phyloP scores from a whole-genome alignment of 805 yeast species.

The Ogataea populi-albae region DNA sequence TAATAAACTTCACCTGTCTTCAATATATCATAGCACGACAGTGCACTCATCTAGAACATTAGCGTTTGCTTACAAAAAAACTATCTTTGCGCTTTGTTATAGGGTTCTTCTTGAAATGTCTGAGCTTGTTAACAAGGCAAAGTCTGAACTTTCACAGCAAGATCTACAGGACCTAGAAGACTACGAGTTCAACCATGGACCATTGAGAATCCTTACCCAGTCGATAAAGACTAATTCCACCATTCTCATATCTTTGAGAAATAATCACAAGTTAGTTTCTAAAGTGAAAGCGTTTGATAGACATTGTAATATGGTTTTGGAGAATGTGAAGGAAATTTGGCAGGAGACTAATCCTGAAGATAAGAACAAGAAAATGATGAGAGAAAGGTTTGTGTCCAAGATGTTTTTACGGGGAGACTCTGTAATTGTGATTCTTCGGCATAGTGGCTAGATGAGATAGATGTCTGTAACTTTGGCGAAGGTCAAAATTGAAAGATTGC shows the following conservation, averaged over 20 bases:
- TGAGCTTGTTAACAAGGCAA: slow-evolving; percentile 69
- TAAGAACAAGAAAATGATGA: slow-evolving; percentile 27
- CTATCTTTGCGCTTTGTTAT: too few relatives aligned
- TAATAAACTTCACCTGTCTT: too few relatives aligned
- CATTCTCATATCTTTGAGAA: slow-evolving; percentile 84
- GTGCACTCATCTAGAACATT: too few relatives aligned
- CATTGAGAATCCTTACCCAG: slow-evolving; percentile 81
- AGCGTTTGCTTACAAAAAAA: too few relatives aligned
- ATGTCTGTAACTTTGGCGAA: neutral
- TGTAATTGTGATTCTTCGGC: slow-evolving; percentile 69
- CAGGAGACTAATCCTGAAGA: slow-evolving; percentile 55
- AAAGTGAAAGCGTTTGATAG: slow-evolving; percentile 93
- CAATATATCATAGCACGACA: too few relatives aligned
- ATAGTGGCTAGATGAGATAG: slow-evolving; percentile 8
- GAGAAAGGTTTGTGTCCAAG: slow-evolving; percentile 81
- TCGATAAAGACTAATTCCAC: slow-evolving; percentile 74
- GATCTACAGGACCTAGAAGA: slow-evolving; percentile 84
- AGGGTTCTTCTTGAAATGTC: too few relatives aligned
- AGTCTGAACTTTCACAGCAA: slow-evolving; percentile 72
- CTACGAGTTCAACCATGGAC: slow-evolving; percentile 86
- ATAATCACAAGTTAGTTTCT: slow-evolving; percentile 88
- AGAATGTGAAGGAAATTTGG: slow-evolving; percentile 82
- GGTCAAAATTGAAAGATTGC: neutral
- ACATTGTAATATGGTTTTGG: slow-evolving; percentile 90
- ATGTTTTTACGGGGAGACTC: slow-evolving; percentile 95